Conservation (phyloP, 2,329 filamentous ascomycete genomes). For the Fusarium torulosum region DNA sequence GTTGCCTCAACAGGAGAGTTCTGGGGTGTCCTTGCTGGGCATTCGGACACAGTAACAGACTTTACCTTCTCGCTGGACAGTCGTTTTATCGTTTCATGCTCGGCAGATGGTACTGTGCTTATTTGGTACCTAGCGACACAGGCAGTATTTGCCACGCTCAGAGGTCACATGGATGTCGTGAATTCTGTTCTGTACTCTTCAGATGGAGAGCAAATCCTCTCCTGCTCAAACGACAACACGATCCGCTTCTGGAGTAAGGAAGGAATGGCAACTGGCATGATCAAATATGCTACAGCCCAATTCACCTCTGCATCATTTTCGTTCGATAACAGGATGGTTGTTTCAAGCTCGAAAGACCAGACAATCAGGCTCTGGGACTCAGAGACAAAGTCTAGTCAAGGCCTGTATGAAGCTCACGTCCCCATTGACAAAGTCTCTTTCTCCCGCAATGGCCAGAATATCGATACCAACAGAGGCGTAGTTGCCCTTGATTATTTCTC, state of each 20-base stretch:
- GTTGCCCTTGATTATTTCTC: background rate
- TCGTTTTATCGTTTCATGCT: background rate
- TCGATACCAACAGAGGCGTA: background rate
- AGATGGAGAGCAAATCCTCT: background rate
- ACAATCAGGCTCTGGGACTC: background rate
- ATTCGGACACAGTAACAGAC: background rate
- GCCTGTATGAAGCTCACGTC: background rate
- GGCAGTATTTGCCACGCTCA: background rate
- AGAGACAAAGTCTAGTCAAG: background rate
- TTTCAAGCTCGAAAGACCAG: background rate
- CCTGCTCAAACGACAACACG: background rate
- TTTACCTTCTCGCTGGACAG: background rate
- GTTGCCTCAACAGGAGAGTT: background rate
- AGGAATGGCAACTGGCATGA: background rate
- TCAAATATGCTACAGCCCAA: background rate
- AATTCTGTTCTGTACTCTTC: background rate
- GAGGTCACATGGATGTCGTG: background rate
- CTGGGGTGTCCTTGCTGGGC: background rate
- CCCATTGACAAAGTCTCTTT: background rate
- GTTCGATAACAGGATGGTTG: background rate
- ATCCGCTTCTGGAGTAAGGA: background rate
- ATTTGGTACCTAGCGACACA: background rate
- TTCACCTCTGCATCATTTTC: background rate
- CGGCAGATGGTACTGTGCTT: background rate
- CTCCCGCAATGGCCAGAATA: background rate